These are phyloP conservation scores for Fusarium heterosporum DNA, from an alignment of 2,329 filamentous ascomycete genomes.

Conservation along the genomic window DNA sequence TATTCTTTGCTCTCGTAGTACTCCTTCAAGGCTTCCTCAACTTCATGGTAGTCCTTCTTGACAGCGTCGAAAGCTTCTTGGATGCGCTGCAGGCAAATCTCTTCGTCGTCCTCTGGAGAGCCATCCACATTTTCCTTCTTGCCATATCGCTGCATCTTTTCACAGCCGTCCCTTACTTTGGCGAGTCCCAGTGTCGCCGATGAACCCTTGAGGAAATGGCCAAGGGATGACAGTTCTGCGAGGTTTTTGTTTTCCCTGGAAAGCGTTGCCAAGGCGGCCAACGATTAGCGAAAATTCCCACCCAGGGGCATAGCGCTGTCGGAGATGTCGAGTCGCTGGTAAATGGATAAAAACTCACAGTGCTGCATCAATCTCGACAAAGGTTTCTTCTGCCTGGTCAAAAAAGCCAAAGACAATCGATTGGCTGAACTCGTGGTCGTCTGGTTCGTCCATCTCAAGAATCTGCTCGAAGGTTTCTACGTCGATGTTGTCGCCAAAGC, in stretches of 20 bases:
- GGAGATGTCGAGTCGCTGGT: not conserved
- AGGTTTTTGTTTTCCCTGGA: conserved; percentile 76
- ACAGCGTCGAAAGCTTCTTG: conserved; percentile 75
- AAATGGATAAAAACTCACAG: conserved; percentile 73
- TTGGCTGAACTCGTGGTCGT: conserved; percentile 86
- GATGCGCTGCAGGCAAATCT: conserved; percentile 77
- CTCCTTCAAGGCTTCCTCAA: conserved; percentile 74
- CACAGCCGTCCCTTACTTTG: conserved; percentile 92
- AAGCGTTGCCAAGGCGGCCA: not conserved
- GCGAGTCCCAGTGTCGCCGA: conserved; percentile 92
- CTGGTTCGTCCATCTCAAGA: conserved; percentile 96
- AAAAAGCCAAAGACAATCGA: conserved; percentile 94
- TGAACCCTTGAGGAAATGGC: conserved; percentile 97
- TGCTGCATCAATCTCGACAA: conserved; percentile 82
- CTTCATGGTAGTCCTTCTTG: conserved; percentile 81
- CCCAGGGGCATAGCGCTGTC: not conserved
- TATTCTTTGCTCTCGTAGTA: conserved; percentile 64
- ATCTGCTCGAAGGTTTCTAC: conserved; percentile 89
- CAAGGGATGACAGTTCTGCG: conserved; percentile 80
- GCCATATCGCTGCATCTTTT: conserved; percentile 96
- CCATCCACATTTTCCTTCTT: conserved; percentile 84
- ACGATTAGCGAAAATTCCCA: conserved; percentile 4
- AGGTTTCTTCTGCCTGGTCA: conserved; percentile 88
- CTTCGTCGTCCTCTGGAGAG: conserved; percentile 71
- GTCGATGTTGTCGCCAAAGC: conserved; percentile 83